Evolutionary conservation across 768 basidiomycete genomes (phyloP).

Genomic region (Termitomyces sp.): DNA sequence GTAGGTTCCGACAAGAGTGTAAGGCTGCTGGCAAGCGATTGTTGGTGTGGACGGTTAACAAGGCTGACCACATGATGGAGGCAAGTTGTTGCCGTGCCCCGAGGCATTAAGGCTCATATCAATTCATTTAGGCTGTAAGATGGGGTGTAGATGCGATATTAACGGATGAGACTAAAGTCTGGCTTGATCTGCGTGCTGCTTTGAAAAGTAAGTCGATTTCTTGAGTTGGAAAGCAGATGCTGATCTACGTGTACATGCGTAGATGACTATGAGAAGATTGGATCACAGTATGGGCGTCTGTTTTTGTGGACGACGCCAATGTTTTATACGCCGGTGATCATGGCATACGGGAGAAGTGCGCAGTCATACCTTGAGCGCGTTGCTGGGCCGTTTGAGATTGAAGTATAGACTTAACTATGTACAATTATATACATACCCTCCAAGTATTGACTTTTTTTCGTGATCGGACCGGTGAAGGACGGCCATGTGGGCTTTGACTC

Average conservation of each 20-base stretch:
- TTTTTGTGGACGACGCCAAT: conserved; percentile 72
- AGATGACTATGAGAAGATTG: conserved; percentile 69
- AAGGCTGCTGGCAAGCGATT: conserved; percentile 75
- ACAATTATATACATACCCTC: neutral
- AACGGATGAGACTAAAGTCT: conserved; percentile 69
- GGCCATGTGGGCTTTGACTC: conserved; percentile 17
- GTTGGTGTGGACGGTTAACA: conserved; percentile 97
- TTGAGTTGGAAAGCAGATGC: neutral
- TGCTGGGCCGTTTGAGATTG: conserved; percentile 51
- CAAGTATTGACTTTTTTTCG: neutral
- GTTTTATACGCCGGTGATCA: conserved; percentile 54
- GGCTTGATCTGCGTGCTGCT: conserved; percentile 60
- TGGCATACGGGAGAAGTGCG: conserved; percentile 23
- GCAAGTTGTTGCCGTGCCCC: conserved; percentile 33
- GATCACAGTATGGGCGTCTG: conserved; percentile 57
- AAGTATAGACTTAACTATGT: neutral
- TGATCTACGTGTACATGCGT: conserved; percentile 6
- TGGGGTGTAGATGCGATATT: conserved; percentile 80
- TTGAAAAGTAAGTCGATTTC: conserved; percentile 45
- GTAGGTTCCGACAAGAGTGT: conserved; percentile 80
- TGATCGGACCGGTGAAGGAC: neutral
- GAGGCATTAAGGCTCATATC: neutral
- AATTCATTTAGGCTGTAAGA: conserved; percentile 54
- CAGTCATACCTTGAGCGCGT: conserved; percentile 41
- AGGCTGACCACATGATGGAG: conserved; percentile 87